phyloP scores from a whole-genome alignment of 371 early-diverging fungal species.

The Saksenaea oblongispora region DNA sequence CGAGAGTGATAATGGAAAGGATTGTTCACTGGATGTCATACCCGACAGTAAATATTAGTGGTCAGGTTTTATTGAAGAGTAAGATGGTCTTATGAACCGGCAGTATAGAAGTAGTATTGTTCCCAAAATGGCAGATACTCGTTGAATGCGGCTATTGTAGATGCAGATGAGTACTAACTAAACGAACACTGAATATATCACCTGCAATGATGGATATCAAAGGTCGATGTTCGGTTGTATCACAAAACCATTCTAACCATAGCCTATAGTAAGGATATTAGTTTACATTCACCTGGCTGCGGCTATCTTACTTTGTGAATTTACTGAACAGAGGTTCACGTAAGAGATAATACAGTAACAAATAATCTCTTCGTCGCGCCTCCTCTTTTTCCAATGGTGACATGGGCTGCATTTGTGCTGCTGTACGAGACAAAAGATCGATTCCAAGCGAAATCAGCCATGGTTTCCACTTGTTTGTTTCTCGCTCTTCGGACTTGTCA shows the following conservation, averaged over 20 bases:
- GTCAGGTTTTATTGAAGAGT: background rate
- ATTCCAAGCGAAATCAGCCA: conserved; percentile 40
- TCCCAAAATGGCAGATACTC: conserved; percentile 51
- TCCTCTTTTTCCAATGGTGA: conserved; percentile 38
- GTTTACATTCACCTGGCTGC: background rate
- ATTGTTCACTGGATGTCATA: background rate
- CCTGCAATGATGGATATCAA: conserved; percentile 38
- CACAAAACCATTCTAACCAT: conserved; percentile 30
- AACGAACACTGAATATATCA: background rate
- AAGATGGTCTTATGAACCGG: conserved; percentile 28
- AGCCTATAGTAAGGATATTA: conserved; percentile 10
- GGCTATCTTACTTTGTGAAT: conserved; percentile 32
- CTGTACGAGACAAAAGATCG: conserved; percentile 27
- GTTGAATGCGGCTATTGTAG: conserved; percentile 33
- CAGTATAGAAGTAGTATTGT: conserved; percentile 42
- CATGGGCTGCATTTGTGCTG: conserved; percentile 30
- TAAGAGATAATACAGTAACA: conserved; percentile 37
- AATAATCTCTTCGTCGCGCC: conserved; percentile 30
- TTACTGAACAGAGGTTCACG: conserved; percentile 32
- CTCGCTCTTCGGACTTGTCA: conserved; percentile 17
- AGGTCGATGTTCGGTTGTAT: conserved; percentile 41
- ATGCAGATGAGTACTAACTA: background rate
- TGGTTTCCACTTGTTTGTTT: conserved; percentile 28
- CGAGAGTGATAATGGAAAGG: background rate
- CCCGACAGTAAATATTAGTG: background rate